Base-by-base conservation (phyloP, 441 rosid genomes). In the Arabidopsis lyrata region DNA sequence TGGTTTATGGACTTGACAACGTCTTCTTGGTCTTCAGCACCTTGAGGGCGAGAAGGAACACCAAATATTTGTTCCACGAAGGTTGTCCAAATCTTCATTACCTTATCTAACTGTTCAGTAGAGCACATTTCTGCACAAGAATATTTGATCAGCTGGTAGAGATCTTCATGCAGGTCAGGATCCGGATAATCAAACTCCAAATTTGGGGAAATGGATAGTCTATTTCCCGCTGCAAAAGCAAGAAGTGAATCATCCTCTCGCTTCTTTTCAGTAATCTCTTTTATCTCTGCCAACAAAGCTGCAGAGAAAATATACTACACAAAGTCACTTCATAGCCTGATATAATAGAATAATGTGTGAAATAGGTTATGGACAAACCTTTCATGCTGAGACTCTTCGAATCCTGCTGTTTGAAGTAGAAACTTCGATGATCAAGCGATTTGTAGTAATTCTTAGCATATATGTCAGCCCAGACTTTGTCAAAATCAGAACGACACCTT, bases 401-500 rank as follows among this genome's bases (percentile, higher is more conserved):
- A 50, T 96, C 98, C 74, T 92, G 98, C 80, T 96, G 99, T 89
- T 91, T 96, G 82, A 96, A 93, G 84, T 92, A 93, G 86, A 96
- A 93, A 80, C 99, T 96, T 20, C 97, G 95, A 76, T 96, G 99
- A 78, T 96, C 99, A 67, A 93, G 97, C 24, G 98, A 96, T 79
- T 91, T 93, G 80, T 96, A 94, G 80, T 96, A 93, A 81, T 96
- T 96, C 84, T 93, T 96, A 34, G 96, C 74, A 81, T 96, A 93
- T 72, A 96, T 90, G 62, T 93, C 98, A 66, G 97, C 95, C 99
- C 99, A 96, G 66, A 96, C 97, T 87, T 96, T 93, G 82, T 90
- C 92, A 58, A 93, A 93, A 81, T 96, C 99, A 70, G 91, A 73
- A 49, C 97, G 99, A 79, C 99, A 93, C 78, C 83, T 92, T 47